These are phyloP conservation scores for Eucalyptus pauciflora DNA, from an alignment of 345 rosid species.

Conservation along the genomic window DNA sequence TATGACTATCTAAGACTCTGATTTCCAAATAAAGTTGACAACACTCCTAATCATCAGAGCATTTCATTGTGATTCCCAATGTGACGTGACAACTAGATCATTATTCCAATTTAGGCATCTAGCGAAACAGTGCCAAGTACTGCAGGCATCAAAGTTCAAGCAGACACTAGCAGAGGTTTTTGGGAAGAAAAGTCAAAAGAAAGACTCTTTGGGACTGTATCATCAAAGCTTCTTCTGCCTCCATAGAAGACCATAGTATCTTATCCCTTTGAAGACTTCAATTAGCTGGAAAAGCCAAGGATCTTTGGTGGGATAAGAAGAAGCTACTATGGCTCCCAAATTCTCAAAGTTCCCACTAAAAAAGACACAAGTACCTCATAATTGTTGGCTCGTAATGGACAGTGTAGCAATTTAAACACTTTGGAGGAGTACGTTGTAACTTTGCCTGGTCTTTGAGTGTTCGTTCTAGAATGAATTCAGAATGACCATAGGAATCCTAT, in stretches of 20 bases:
- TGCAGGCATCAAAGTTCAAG: background rate
- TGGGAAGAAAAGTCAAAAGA: background rate
- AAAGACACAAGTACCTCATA: background rate
- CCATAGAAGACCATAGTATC: too few relatives aligned
- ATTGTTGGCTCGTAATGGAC: background rate
- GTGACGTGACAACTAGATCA: background rate
- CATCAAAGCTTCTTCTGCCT: too few relatives aligned
- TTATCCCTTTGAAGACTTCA: background rate
- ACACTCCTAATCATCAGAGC: background rate
- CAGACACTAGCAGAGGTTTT: background rate
- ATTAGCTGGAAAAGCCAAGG: background rate
- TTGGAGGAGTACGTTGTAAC: accelerated
- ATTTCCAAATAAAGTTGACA: background rate
- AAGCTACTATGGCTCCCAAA: background rate
- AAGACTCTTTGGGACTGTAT: background rate
- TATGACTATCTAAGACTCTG: background rate
- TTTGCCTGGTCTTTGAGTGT: background rate
- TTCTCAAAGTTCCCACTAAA: background rate
- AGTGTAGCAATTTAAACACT: background rate
- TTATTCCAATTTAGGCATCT: background rate
- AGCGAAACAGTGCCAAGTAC: background rate
- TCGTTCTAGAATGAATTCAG: background rate
- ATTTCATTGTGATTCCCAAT: background rate
- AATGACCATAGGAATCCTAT: background rate
- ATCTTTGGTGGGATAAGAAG: background rate